Percentiles rank a stretch among this genome's conserved stretches.
phyloP scores from a whole-genome alignment of 1,284 basidiomycete genomes.

The Neonothopanus nambi region DNA sequence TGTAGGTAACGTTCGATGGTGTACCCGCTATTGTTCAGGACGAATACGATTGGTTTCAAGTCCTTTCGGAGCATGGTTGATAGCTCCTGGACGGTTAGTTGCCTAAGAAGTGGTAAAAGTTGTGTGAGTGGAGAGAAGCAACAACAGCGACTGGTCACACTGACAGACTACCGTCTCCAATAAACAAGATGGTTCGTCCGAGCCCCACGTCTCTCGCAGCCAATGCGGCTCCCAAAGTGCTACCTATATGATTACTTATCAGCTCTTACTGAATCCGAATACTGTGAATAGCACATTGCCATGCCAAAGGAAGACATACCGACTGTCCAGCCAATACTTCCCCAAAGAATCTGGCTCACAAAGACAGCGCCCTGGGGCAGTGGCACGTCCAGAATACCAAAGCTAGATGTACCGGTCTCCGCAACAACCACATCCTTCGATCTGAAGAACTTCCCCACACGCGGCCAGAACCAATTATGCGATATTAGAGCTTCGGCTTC shows the following conservation, averaged over 20 bases:
- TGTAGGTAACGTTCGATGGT: conserved; percentile 85
- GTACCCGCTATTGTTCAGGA: conserved; percentile 91
- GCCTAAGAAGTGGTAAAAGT: conserved; percentile 37
- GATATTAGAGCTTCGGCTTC: conserved; percentile 57
- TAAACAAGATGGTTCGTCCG: conserved; percentile 78
- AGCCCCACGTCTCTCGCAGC: conserved; percentile 71
- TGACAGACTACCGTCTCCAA: conserved; percentile 81
- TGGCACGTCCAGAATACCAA: conserved; percentile 77
- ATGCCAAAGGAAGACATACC: conserved; percentile 45
- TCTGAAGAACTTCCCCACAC: conserved; percentile 77
- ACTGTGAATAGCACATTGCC: no score
- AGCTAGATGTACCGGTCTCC: conserved; percentile 80
- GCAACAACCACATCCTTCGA: conserved; percentile 79
- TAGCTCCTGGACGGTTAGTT: conserved; percentile 75
- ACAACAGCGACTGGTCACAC: conserved; percentile 23
- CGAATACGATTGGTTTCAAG: conserved; percentile 78
- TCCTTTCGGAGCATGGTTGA: conserved; percentile 74
- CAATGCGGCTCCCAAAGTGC: conserved; percentile 73
- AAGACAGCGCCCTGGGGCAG: conserved; percentile 69
- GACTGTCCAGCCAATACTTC: conserved; percentile 85
- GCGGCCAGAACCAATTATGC: conserved; percentile 87
- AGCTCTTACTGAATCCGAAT: conserved; percentile 19
- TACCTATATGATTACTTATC: conserved; percentile 34
- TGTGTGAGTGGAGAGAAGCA: background rate
- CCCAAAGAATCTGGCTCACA: conserved; percentile 82